Evolutionary conservation across 2,329 filamentous ascomycete genomes (phyloP).

Genomic region (Fusarium penzigii): DNA sequence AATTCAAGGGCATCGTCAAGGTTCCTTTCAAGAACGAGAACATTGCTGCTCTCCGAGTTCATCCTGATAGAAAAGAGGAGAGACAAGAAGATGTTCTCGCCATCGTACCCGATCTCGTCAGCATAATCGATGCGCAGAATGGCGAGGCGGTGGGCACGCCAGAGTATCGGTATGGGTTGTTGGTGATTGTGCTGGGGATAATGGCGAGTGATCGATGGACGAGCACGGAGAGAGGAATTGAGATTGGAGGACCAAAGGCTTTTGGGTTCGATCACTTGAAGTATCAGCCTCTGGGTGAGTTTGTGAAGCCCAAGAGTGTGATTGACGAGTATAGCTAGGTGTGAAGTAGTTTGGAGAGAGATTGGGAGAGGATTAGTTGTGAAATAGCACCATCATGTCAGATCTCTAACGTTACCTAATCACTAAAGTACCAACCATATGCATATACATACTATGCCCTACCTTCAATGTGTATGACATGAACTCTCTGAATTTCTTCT

Average conservation of each 20-base stretch:
- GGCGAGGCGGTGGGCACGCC: slow-evolving; percentile 58
- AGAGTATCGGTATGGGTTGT: slow-evolving; percentile 56
- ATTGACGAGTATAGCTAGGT: slow-evolving; percentile 49
- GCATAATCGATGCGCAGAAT: slow-evolving; percentile 56
- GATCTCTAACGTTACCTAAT: too few relatives aligned
- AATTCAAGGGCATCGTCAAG: slow-evolving; percentile 52
- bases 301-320: slow-evolving; percentile 51
- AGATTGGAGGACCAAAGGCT: slow-evolving; percentile 50
- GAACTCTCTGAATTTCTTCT: too few relatives aligned
- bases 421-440: too few relatives aligned
- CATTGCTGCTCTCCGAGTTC: slow-evolving; percentile 54
- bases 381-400: too few relatives aligned
- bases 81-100: slow-evolving; percentile 47
- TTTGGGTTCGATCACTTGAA: slow-evolving; percentile 51
- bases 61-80: slow-evolving; percentile 37
- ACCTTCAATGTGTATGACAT: too few relatives aligned
- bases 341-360: background rate
- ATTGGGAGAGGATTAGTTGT: background rate
- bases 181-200: slow-evolving; percentile 51
- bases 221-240: slow-evolving; percentile 45
- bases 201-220: slow-evolving; percentile 48
- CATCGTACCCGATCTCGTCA: slow-evolving; percentile 58
- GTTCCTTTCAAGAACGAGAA: slow-evolving; percentile 77
- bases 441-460: too few relatives aligned
- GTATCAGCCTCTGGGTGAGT: slow-evolving; percentile 50